phyloP scores from a whole-genome alignment of 441 rosid genomes.

The Croton setiger region DNA sequence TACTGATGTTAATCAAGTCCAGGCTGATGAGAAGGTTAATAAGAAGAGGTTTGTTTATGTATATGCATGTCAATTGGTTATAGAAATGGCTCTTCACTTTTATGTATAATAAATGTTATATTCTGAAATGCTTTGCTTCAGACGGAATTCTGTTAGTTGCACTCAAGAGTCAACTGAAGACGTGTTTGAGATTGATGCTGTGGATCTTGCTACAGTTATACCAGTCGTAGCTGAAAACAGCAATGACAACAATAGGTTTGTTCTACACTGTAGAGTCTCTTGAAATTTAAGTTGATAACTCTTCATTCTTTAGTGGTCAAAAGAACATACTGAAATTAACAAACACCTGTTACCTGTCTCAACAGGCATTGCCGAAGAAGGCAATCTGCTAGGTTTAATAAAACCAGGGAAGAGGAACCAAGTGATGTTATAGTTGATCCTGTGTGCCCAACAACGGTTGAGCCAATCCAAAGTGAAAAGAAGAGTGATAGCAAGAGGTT shows the following conservation, averaged over 20 bases:
- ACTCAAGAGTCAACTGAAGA: slow-evolving; percentile 27
- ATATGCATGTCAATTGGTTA: not conserved
- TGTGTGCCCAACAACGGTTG: not conserved
- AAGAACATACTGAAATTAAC: not conserved
- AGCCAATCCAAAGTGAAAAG: slow-evolving; percentile 10
- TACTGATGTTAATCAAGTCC: slow-evolving; percentile 1
- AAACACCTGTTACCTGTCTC: not conserved
- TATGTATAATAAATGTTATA: not conserved
- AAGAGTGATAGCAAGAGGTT: slow-evolving; percentile 18
- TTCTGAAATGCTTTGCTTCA: slow-evolving; percentile 1
- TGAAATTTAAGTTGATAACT: no score
- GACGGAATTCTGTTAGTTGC: slow-evolving; percentile 17
- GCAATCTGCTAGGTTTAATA: slow-evolving; percentile 13
- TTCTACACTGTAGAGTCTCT: no score
- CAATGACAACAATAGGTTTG: slow-evolving; percentile 15
- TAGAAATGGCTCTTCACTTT: not conserved
- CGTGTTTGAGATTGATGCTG: slow-evolving; percentile 24
- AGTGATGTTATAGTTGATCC: slow-evolving; percentile 28
- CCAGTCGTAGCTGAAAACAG: slow-evolving; percentile 12
- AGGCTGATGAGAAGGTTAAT: slow-evolving; percentile 10
- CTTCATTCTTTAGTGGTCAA: no score
- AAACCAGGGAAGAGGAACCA: slow-evolving; percentile 24
- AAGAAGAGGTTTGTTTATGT: slow-evolving; percentile 13
- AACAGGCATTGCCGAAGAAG: slow-evolving; percentile 4
- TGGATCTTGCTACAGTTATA: not conserved